Conservation (phyloP, 768 basidiomycete species). For the Serendipita sp. region DNA sequence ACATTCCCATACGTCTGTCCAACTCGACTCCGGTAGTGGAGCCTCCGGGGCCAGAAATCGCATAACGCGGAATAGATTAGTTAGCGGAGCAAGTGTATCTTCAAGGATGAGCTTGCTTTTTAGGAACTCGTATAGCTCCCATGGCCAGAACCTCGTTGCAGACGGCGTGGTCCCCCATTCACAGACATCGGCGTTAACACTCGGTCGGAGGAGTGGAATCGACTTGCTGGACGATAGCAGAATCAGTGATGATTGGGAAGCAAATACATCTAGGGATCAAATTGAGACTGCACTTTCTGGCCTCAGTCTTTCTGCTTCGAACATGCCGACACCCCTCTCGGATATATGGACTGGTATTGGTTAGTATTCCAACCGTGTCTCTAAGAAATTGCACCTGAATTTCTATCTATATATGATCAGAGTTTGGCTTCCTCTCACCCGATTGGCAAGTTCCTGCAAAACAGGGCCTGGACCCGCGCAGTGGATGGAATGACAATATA, state of each 20-base stretch:
- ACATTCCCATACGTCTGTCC: background rate
- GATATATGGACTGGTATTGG: background rate
- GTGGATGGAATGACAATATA: background rate
- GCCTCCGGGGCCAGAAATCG: background rate
- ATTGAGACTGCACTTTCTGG: background rate
- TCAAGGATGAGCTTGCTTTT: background rate
- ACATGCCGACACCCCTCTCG: background rate
- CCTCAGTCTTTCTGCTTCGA: too few relatives aligned
- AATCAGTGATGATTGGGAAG: background rate
- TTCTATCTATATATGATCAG: background rate
- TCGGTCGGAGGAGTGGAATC: too few relatives aligned
- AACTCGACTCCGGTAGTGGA: background rate
- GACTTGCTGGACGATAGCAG: background rate
- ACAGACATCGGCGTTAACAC: too few relatives aligned
- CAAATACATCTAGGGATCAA: background rate
- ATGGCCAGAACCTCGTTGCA: background rate
- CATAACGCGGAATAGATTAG: background rate
- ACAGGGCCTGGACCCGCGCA: background rate
- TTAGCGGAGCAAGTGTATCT: background rate
- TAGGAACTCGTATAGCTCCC: background rate
- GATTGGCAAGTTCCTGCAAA: background rate
- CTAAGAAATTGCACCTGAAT: too few relatives aligned
- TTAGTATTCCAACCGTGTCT: background rate
- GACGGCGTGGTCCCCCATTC: background rate
- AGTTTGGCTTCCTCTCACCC: background rate